Conservation (phyloP, 768 basidiomycete species). For the Rhodotorula babjevae region DNA sequence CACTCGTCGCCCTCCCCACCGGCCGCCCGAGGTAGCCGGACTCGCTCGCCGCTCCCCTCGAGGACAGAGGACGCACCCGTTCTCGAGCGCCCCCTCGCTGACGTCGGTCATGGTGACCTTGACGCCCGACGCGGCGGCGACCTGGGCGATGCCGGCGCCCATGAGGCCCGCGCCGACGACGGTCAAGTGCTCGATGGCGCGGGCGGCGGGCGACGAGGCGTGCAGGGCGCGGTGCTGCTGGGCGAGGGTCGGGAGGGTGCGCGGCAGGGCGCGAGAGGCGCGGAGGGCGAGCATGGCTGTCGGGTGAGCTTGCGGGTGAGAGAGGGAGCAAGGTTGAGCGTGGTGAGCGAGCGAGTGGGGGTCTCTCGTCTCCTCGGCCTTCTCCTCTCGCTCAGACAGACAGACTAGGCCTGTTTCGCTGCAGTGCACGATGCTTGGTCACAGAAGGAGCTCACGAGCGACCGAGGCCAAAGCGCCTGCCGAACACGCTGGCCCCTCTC, state of each 20-base stretch:
- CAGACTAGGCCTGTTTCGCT: no score
- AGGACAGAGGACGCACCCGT: conserved; percentile 17
- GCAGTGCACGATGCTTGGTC: no score
- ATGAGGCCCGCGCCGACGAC: conserved; percentile 48
- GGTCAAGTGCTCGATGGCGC: conserved; percentile 46
- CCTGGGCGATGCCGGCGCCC: conserved; percentile 52
- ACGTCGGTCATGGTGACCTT: conserved; percentile 45
- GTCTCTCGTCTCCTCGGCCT: no score
- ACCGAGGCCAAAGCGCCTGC: no score
- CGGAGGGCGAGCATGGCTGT: neutral
- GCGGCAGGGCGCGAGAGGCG: neutral
- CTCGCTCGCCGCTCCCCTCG: neutral
- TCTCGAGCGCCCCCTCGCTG: conserved; percentile 29
- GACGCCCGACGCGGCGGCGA: conserved; percentile 49
- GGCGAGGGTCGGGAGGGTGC: neutral
- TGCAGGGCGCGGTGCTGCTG: neutral
- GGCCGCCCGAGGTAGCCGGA: neutral
- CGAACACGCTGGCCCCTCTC: no score
- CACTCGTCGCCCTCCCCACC: no score
- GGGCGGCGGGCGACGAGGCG: neutral
- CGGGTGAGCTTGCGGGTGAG: neutral
- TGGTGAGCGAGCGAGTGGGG: neutral
- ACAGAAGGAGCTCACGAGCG: no score
- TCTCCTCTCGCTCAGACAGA: no score
- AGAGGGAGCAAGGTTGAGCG: neutral